Percentiles rank a stretch among this genome's conserved stretches.
phyloP scores from a whole-genome alignment of 2,329 filamentous ascomycete species.

The Fusarium continuum region DNA sequence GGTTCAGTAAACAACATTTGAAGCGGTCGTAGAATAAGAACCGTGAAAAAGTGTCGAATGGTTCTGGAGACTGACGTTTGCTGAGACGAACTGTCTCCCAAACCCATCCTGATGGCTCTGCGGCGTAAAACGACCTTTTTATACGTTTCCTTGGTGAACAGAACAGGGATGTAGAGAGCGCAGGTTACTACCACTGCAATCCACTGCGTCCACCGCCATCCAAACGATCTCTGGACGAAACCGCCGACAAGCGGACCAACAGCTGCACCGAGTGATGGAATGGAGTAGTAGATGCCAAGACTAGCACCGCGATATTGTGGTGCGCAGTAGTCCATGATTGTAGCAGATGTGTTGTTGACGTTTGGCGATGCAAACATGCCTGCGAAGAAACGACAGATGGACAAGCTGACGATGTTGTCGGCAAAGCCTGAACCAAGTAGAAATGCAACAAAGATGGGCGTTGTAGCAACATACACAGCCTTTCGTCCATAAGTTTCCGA shows the following conservation, averaged over 20 bases:
- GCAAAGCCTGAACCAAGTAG: background rate
- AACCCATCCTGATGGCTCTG: conserved; percentile 16
- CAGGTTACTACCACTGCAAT: conserved; percentile 10
- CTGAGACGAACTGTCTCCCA: conserved; percentile 24
- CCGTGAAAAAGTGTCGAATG: conserved; percentile 17
- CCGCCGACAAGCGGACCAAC: conserved; percentile 15
- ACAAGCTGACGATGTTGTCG: background rate
- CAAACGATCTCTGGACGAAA: conserved; percentile 4
- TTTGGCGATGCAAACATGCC: conserved; percentile 31
- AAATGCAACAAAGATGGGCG: conserved; percentile 20
- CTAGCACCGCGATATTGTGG: conserved; percentile 6
- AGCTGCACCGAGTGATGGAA: conserved; percentile 19
- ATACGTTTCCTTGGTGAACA: conserved; percentile 27
- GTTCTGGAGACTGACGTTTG: conserved; percentile 3
- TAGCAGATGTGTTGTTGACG: conserved; percentile 29
- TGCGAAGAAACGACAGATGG: conserved; percentile 21
- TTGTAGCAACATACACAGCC: conserved; percentile 22
- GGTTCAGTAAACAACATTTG: conserved; percentile 29
- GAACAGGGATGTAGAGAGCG: conserved; percentile 10
- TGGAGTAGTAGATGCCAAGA: conserved; percentile 27
- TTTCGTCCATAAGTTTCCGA: conserved; percentile 27
- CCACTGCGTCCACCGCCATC: conserved; percentile 34
- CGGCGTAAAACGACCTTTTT: conserved; percentile 20
- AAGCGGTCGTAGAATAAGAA: conserved; percentile 23
- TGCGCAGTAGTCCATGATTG: conserved; percentile 17